Percentiles rank a stretch among this genome's conserved stretches.
phyloP scores from a whole-genome alignment of 208 protist species.

The Crithidia sp. region DNA sequence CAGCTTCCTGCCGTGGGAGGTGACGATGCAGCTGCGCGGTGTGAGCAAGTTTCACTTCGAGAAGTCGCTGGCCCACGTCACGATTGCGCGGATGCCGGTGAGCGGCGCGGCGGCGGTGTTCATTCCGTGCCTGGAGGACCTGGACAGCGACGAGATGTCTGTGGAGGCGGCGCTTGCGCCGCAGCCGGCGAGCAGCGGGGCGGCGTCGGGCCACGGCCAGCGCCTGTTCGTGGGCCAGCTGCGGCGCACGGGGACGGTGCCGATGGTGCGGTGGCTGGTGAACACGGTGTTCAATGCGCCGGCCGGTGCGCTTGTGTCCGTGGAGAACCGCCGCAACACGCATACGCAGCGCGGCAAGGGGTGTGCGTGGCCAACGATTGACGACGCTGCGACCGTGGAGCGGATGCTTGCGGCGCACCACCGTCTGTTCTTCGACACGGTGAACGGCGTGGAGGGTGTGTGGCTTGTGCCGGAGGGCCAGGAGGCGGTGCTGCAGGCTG shows the following conservation, averaged over 20 bases:
- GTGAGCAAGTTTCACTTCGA: slow-evolving; percentile 57
- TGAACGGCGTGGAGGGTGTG: slow-evolving; percentile 66
- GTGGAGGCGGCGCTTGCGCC: slow-evolving; percentile 44
- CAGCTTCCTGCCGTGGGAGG: slow-evolving; percentile 56
- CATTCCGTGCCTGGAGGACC: slow-evolving; percentile 70
- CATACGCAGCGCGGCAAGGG: slow-evolving; percentile 68
- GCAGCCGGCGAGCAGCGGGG: neutral
- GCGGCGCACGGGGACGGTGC: slow-evolving; percentile 68
- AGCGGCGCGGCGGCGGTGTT: slow-evolving; percentile 56
- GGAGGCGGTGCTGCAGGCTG: slow-evolving; percentile 33
- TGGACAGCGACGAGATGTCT: slow-evolving; percentile 50
- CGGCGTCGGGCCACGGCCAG: neutral
- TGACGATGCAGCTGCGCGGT: slow-evolving; percentile 43
- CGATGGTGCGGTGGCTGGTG: slow-evolving; percentile 76
- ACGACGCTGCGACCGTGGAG: slow-evolving; percentile 35
- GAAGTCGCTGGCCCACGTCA: slow-evolving; percentile 49
- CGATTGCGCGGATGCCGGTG: slow-evolving; percentile 48
- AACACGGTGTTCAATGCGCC: slow-evolving; percentile 55
- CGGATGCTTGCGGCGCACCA: slow-evolving; percentile 59
- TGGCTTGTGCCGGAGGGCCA: slow-evolving; percentile 45
- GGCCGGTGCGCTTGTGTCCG: slow-evolving; percentile 42
- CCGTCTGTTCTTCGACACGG: slow-evolving; percentile 70
- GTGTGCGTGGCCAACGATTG: slow-evolving; percentile 73
- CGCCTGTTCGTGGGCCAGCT: slow-evolving; percentile 86
- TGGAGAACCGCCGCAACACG: slow-evolving; percentile 76